Evolutionary conservation across 2,329 filamentous ascomycete genomes (phyloP).

Genomic region (Aspergillus ochraceoroseus): DNA sequence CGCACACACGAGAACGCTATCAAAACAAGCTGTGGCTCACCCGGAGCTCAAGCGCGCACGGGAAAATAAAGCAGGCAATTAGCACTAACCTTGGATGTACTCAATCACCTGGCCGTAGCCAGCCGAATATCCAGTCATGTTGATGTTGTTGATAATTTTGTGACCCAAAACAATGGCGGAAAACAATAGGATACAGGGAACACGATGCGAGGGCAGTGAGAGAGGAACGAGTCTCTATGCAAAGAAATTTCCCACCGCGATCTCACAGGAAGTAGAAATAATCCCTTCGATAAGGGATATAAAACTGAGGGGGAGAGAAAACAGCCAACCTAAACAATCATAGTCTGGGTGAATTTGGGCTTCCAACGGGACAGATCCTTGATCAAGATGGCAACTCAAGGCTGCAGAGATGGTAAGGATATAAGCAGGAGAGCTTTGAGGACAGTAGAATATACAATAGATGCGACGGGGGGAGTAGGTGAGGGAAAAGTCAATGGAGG

Average conservation of each 20-base stretch:
- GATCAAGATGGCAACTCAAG: constrained; percentile 13
- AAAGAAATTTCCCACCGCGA: constrained; percentile 5
- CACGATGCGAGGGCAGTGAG: constrained; percentile 8
- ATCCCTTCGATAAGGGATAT: constrained; percentile 10
- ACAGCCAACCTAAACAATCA: constrained; percentile 27
- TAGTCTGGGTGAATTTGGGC: constrained; percentile 22
- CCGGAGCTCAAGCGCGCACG: not conserved
- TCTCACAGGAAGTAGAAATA: constrained; percentile 16
- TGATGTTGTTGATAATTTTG: constrained; percentile 28
- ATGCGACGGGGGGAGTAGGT: constrained; percentile 8
- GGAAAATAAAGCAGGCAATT: constrained; percentile 30
- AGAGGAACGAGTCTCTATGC: constrained; percentile 1
- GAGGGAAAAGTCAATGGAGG: constrained; percentile 12
- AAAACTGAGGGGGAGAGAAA: constrained; percentile 7
- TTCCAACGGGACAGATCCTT: constrained; percentile 12
- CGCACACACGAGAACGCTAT: not conserved
- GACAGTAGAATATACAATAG: constrained; percentile 16
- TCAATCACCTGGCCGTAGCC: constrained; percentile 87
- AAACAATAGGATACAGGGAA: constrained; percentile 11
- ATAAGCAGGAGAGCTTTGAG: constrained; percentile 14
- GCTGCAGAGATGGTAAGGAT: constrained; percentile 24
- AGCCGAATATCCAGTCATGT: constrained; percentile 48
- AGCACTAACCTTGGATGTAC: constrained; percentile 75
- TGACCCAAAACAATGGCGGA: constrained; percentile 14
- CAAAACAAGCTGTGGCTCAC: not conserved